phyloP scores from a whole-genome alignment of 2,329 filamentous ascomycete species.

The Torrubiellomyces zombiae region DNA sequence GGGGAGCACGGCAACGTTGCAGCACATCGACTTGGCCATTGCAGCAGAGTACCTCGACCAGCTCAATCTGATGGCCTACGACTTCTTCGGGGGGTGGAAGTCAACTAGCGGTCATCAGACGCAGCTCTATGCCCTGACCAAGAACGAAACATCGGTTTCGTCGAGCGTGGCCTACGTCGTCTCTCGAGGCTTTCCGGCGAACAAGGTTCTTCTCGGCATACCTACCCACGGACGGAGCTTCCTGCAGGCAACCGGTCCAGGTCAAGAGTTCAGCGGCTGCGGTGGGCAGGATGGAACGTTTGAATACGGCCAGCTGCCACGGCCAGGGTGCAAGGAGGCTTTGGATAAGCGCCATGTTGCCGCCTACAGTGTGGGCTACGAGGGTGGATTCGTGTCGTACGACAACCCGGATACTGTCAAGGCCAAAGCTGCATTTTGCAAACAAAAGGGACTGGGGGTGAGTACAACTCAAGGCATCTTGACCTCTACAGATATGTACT shows the following conservation, averaged over 20 bases:
- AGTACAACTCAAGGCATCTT: too few relatives aligned
- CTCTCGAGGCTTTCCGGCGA: conserved; percentile 46
- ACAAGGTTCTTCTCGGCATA: conserved; percentile 60
- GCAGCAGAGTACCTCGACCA: conserved; percentile 53
- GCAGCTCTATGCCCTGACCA: conserved; percentile 48
- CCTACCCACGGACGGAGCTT: conserved; percentile 65
- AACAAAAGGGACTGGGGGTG: conserved; percentile 50
- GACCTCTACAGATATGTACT: too few relatives aligned
- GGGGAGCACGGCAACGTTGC: conserved; percentile 46
- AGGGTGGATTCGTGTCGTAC: conserved; percentile 65
- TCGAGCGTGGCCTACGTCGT: conserved; percentile 50
- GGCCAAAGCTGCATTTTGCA: conserved; percentile 59
- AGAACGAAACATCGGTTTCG: conserved; percentile 48
- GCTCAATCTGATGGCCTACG: conserved; percentile 67
- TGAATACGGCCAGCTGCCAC: conserved; percentile 56
- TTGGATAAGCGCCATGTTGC: conserved; percentile 52
- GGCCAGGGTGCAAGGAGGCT: conserved; percentile 42
- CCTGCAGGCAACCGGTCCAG: conserved; percentile 44
- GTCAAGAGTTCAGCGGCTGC: conserved; percentile 38
- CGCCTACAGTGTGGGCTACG: conserved; percentile 54
- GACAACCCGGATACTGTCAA: conserved; percentile 63
- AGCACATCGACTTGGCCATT: conserved; percentile 48
- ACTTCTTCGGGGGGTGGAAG: conserved; percentile 60
- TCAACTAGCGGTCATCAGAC: conserved; percentile 55
- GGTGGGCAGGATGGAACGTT: conserved; percentile 54